Conservation (phyloP, 2,329 filamentous ascomycete species). For the Didymella sp. region DNA sequence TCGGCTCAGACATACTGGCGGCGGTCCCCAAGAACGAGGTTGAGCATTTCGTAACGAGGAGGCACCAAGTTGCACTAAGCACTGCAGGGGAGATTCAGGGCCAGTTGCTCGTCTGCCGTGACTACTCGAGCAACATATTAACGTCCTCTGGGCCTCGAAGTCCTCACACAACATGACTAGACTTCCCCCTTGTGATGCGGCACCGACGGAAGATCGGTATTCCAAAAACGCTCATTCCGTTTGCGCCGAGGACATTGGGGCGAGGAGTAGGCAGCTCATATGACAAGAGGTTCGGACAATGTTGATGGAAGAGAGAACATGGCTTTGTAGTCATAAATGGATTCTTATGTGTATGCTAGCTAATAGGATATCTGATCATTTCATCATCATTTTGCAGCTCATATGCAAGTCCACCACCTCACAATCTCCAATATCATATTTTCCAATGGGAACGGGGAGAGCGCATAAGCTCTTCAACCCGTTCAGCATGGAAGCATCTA, state of each 20-base stretch:
- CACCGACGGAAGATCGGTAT: no score
- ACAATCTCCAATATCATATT: no score
- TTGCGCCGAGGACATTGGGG: no score
- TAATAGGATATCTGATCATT: neutral
- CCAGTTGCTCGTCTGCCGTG: neutral
- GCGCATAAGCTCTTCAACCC: slow-evolving; percentile 19
- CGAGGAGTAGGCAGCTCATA: no score
- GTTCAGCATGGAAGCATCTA: slow-evolving; percentile 4
- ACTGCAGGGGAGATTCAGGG: neutral
- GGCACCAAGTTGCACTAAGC: neutral
- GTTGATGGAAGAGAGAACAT: no score
- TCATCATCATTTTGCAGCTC: neutral
- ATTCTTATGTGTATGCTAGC: neutral
- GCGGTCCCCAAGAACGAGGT: neutral
- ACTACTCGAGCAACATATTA: neutral
- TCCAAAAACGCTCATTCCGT: no score
- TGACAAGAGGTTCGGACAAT: no score
- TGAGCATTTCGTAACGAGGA: neutral
- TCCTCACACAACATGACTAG: neutral
- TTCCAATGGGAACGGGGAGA: slow-evolving; percentile 7
- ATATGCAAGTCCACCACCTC: neutral
- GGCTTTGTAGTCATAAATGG: no score
- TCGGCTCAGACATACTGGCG: neutral
- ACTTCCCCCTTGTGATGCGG: no score
- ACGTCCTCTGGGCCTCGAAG: neutral